Base-by-base conservation (phyloP, 371 early-diverging fungal species). In the Chytridium lagenaria region DNA sequence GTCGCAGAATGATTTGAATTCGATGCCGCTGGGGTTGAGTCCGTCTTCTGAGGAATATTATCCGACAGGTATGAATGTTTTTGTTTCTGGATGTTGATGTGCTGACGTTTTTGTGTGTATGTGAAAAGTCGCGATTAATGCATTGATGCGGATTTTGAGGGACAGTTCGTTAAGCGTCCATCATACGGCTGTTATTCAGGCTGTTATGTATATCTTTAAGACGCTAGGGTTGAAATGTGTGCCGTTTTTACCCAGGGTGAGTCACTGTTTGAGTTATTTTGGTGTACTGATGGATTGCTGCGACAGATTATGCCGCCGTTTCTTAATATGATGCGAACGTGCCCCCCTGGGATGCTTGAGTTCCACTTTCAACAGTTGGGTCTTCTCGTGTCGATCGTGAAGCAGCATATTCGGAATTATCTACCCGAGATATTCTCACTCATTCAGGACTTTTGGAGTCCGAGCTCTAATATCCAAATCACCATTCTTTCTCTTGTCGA, bases 141-240 rank as follows among this genome's bases (percentile, higher is more conserved):
- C 97, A 0, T 79, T 98, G 59, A 91, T 98, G 87, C 92, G 90
- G 78, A 95, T 98, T 55, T 82, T 98, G 19, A 80, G 91, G 66
- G 95, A 97, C 79, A 88, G 92, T 2, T 90, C 93, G 0, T 83
- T 97, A 19, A 89, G 87, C 68, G 82, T 85, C 30, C 93, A 94
- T 74, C 98, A 97, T 80, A 90, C 92, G 1, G 89, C 91, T 28
- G 98, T 95, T 0, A 91, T 95, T 50, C 92, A 95, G 74, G 98
- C 98, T 28, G 90, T 97, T 72, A 92, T 96, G 89, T 91, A 91
- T 65, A 95, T 98, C 50, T 97, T 97, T 84, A 92, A 93, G 63
- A 92, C 96, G 0, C 84, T 96, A 26, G 94, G 95, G 1, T 68
- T 83, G 12, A 87, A 84, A 49, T 88, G 90, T 72, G 88, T 86